Conservation (phyloP, 805 yeast genomes). For the Vanderwaltozyma polyspora region DNA sequence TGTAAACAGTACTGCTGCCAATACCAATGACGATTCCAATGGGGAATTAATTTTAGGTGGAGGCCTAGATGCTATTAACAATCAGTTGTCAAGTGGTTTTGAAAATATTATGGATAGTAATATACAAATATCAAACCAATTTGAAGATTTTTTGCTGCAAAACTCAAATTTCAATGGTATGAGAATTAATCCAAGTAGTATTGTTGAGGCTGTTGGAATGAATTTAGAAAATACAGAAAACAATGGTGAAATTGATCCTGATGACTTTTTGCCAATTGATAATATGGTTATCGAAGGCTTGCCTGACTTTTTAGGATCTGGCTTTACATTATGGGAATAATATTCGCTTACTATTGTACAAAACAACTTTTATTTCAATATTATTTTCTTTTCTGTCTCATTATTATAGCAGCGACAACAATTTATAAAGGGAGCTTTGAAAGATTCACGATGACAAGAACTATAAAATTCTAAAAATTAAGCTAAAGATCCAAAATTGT, state of each 20-base stretch:
- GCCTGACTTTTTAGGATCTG: conserved; percentile 13
- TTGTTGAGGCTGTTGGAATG: conserved; percentile 17
- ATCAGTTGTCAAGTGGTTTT: not conserved
- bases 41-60: not conserved
- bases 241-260: conserved; percentile 9
- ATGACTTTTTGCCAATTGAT: conserved; percentile 19
- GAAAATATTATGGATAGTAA: not conserved
- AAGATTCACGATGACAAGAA: no score
- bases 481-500: no score
- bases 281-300: conserved; percentile 16
- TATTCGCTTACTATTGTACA: not conserved
- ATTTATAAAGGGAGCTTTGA: no score
- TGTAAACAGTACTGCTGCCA: not conserved
- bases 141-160: conserved; percentile 25
- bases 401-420: no score
- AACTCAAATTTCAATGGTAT: conserved; percentile 24
- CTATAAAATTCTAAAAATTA: no score
- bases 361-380: no score
- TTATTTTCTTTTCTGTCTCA: no score
- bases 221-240: conserved; percentile 8
- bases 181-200: conserved; percentile 21
- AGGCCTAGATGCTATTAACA: not conserved
- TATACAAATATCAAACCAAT: conserved; percentile 10
- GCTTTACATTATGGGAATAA: not conserved
- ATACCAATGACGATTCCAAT: not conserved